Base-by-base conservation (phyloP, 2,329 filamentous ascomycete species). In the Paramyrothecium sp. region DNA sequence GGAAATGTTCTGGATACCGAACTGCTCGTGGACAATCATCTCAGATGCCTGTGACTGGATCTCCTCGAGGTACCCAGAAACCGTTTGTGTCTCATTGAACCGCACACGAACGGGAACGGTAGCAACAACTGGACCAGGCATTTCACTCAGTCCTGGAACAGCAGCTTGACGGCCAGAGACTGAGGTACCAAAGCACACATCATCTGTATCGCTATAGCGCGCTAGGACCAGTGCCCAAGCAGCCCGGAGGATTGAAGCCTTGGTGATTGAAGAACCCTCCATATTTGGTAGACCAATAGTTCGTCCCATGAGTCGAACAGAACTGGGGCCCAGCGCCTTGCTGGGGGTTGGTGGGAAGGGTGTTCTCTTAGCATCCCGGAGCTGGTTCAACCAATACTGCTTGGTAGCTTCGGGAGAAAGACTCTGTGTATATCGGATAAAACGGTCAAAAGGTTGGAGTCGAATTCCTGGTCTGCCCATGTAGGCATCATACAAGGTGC, bases 21-120 rank as follows among this genome's bases (percentile, higher is more conserved):
- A 51, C n/a, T 65, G 63, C 30, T 65, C 62, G 34, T 61, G 59
- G 1, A 62, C 55, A 21, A 64, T 59, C 57, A 63, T 61, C 8
- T 56, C 44, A 1, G 57, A 56, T 3, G 62, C 60, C 7, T 60
- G 56, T 19, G 50, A 54, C 23, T 59, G 58, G 10, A 61, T 52
- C 20, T 54, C 49, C 16, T 38, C 48, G 12, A 63, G 56, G 17
- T 56, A 62, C 21, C 19, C 22, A 19, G 46, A 11, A 44, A 54
- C n/a, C 13, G 13, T 16, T 12, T 44, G 38, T 7, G 13, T 4
- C 34, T 44, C 16, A 22, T 41, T 19, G n/a, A 44, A 19, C 38
- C 33, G 20, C 54, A 44, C n/a, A 21, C 22, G 46, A 38, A 33
- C n/a, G 30, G 17, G 1, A n/a, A 44, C 38, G 13, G 38, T 44